Conservation (phyloP, 2,329 filamentous ascomycete genomes). For the Stemphylium beticola region DNA sequence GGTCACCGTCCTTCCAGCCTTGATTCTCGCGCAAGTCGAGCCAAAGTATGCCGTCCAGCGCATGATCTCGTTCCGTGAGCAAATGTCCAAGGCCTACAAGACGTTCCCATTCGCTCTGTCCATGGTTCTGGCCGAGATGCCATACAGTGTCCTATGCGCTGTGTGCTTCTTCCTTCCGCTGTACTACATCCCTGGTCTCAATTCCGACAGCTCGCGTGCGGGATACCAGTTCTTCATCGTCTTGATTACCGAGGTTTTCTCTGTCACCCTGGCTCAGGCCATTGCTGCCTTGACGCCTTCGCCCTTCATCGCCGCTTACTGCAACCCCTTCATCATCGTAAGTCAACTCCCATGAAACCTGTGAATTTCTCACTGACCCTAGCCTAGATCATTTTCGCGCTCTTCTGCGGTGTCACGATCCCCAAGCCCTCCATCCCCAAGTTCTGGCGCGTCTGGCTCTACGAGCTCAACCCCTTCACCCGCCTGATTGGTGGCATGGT, state of each 20-base stretch:
- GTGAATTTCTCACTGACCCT: not conserved
- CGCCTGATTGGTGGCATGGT: slow-evolving; percentile 81
- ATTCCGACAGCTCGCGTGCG: slow-evolving; percentile 66
- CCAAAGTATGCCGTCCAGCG: slow-evolving; percentile 82
- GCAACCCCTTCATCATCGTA: slow-evolving; percentile 65
- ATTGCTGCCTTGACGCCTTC: slow-evolving; percentile 79
- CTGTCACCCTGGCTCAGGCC: slow-evolving; percentile 75
- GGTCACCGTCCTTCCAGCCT: slow-evolving; percentile 79
- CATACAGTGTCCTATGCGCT: slow-evolving; percentile 81
- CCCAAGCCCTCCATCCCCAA: slow-evolving; percentile 76
- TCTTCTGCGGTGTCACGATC: slow-evolving; percentile 89
- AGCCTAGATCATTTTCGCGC: slow-evolving; percentile 78
- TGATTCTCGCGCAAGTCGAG: slow-evolving; percentile 84
- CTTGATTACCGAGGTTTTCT: slow-evolving; percentile 82
- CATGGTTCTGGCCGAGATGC: slow-evolving; percentile 83
- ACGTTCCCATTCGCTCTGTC: slow-evolving; percentile 77
- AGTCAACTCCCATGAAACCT: not conserved
- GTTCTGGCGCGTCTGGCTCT: slow-evolving; percentile 82
- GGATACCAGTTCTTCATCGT: slow-evolving; percentile 90
- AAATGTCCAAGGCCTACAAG: slow-evolving; percentile 84
- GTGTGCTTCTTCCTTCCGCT: slow-evolving; percentile 81
- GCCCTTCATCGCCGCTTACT: slow-evolving; percentile 77
- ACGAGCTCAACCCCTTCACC: slow-evolving; percentile 83
- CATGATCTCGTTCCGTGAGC: slow-evolving; percentile 84
- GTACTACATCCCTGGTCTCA: slow-evolving; percentile 84